Percentiles rank a stretch among this genome's conserved stretches.
Evolutionary conservation across 23 red algal genomes (phyloP).

Genomic region (Gracilariopsis chorda): DNA sequence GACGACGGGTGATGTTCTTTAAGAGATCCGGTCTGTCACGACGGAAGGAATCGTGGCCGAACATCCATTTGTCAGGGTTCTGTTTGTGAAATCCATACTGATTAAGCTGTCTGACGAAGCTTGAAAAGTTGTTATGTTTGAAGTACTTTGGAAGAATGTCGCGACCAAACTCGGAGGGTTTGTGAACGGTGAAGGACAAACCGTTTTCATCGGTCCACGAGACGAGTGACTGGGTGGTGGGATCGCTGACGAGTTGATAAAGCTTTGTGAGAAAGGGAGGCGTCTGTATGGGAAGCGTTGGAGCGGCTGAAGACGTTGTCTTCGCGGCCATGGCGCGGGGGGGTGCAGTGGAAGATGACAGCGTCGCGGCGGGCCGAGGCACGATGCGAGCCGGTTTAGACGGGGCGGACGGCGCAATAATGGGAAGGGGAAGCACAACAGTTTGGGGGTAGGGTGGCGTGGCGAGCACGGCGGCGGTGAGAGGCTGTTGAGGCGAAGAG

Average conservation of each 20-base stretch:
- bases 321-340: slow-evolving; percentile 3
- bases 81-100: slow-evolving; percentile 98
- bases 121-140: slow-evolving; percentile 95
- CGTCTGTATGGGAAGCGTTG: slow-evolving; percentile 6
- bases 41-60: slow-evolving; percentile 89
- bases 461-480: too few species aligned
- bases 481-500: too few species aligned
- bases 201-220: slow-evolving; percentile 75
- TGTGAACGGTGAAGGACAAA: slow-evolving; percentile 87
- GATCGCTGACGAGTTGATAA: slow-evolving; percentile 91
- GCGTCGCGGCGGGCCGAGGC: too few species aligned
- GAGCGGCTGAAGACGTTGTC: background rate
- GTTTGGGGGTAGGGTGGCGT: too few species aligned
- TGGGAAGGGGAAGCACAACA: too few species aligned
- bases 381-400: too few species aligned
- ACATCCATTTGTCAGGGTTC: slow-evolving; percentile 89
- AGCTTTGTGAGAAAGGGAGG: slow-evolving; percentile 92
- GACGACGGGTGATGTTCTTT: slow-evolving; percentile 70
- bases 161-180: slow-evolving; percentile 86
- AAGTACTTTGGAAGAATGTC: slow-evolving; percentile 93
- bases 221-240: slow-evolving; percentile 62
- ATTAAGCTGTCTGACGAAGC: slow-evolving; percentile 95
- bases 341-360: too few species aligned
- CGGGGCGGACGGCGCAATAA: too few species aligned
- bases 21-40: slow-evolving; percentile 79